phyloP scores from a whole-genome alignment of 495 filamentous ascomycete genomes.

The Thermothielavioides terrestris region DNA sequence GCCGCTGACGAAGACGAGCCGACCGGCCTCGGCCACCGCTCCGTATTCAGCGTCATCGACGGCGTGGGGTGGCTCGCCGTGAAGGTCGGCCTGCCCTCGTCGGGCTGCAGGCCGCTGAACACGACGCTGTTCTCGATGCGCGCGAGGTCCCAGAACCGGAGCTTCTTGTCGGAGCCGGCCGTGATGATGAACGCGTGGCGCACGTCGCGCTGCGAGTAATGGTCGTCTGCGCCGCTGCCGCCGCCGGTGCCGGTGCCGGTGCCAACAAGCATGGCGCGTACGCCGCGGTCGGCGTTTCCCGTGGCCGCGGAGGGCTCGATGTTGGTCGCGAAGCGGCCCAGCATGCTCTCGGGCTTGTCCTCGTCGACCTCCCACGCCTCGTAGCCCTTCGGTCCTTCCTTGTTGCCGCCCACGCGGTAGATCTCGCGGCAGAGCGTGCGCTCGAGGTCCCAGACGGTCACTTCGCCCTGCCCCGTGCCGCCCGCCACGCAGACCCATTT shows the following conservation, averaged over 20 bases:
- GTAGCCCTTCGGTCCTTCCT: constrained; percentile 57
- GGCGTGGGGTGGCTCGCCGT: constrained; percentile 58
- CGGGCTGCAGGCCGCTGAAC: constrained; percentile 66
- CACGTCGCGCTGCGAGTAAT: constrained; percentile 50
- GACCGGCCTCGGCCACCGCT: constrained; percentile 48
- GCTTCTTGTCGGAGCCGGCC: constrained; percentile 79
- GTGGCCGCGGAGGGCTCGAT: constrained; percentile 47
- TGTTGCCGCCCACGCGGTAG: constrained; percentile 56
- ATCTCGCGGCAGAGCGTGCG: constrained; percentile 83
- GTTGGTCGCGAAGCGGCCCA: constrained; percentile 74
- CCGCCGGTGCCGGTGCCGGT: constrained; percentile 47
- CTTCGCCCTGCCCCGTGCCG: constrained; percentile 81
- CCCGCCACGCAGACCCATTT: constrained; percentile 81
- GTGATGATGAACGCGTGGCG: constrained; percentile 68
- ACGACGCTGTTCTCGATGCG: constrained; percentile 64
- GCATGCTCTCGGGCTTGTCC: constrained; percentile 78
- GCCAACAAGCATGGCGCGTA: constrained; percentile 51
- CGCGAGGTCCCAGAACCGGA: constrained; percentile 85
- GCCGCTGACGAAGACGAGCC: constrained; percentile 19
- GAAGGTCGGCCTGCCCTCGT: constrained; percentile 65
- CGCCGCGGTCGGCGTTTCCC: constrained; percentile 45
- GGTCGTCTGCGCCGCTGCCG: too few relatives aligned
- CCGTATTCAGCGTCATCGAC: constrained; percentile 61
- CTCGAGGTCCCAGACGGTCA: constrained; percentile 94
- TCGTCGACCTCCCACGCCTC: constrained; percentile 87